Evolutionary conservation across 2,329 filamentous ascomycete genomes (phyloP).

Genomic region (Trichoderma sp.): DNA sequence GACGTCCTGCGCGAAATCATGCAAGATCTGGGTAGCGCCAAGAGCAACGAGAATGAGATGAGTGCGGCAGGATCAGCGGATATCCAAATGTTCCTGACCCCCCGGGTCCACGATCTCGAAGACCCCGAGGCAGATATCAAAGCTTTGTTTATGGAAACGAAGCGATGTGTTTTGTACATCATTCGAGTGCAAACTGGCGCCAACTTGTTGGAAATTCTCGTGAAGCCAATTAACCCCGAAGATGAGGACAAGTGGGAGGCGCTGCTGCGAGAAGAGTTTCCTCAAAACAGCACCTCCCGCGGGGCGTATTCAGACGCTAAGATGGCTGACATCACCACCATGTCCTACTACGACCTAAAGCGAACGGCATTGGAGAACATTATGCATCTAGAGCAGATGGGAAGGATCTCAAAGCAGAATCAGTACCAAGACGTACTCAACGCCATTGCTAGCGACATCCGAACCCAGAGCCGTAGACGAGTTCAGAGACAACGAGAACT

Average conservation of each 20-base stretch:
- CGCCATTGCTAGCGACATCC: constrained; percentile 92
- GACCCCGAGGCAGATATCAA: constrained; percentile 93
- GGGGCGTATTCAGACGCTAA: constrained; percentile 90
- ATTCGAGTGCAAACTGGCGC: constrained; percentile 91
- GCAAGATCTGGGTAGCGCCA: constrained; percentile 90
- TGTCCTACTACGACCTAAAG: constrained; percentile 92
- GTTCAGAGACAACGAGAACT: constrained; percentile 90
- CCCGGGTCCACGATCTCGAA: constrained; percentile 85
- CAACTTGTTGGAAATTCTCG: constrained; percentile 92
- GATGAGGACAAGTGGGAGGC: constrained; percentile 87
- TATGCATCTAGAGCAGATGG: constrained; percentile 80
- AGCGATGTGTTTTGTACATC: constrained; percentile 95
- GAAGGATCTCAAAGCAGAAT: constrained; percentile 86
- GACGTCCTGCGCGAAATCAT: constrained; percentile 90
- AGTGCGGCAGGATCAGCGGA: constrained; percentile 82
- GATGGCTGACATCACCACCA: constrained; percentile 83
- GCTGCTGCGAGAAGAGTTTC: constrained; percentile 79
- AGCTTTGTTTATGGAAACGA: constrained; percentile 95
- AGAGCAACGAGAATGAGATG: constrained; percentile 94
- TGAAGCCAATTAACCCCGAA: constrained; percentile 82
- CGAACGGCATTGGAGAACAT: constrained; percentile 92
- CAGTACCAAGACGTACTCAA: constrained; percentile 98
- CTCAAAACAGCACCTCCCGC: constrained; percentile 64
- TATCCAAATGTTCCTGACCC: constrained; percentile 86
- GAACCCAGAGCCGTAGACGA: constrained; percentile 90